Base-by-base conservation (phyloP, 306 rosid species). In the Cucumis cinereus region DNA sequence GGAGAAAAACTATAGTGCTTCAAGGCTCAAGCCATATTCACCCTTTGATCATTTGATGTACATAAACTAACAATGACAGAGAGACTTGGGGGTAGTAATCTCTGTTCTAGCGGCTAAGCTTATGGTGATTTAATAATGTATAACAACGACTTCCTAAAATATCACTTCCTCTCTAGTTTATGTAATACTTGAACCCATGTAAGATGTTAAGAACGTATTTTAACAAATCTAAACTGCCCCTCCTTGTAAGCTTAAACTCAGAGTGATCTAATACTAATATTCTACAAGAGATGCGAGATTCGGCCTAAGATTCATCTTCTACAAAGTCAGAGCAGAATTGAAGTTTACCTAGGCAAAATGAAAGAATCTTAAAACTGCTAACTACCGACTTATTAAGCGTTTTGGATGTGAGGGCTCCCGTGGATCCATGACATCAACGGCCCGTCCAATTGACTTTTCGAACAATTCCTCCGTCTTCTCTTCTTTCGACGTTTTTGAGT, bases 381-480 rank as follows among this genome's bases (percentile, higher is more conserved):
- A 7, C 43, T 7, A 58, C 68, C 78, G 75, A 92, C 92, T 81
- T 89, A 82, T 53, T 88, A 8, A 91, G 87, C 96, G 87, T 93
- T 84, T 93, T 91, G 55, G 92, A 93, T 0, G 55, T 16, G 97
- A 90, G 64, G 91, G 91, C 77, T 86, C 97, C 79, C 84, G 84
- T 26, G 96, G 96, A 74, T 87, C 94, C 57, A 91, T 88, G 75
- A 93, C 82, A 72, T 93, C 98, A 81, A 91, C 92, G 22, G 83
- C 96, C 96, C 98, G 88, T 72, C 92, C 96, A 82, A 87, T 86
- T 60, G 94, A 87, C 77, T 84, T 58, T 75, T 87, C 90, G 86
- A 91, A 91, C 33, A 88, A 83, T 43, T 93, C 96, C 81, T 93
- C 97, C 86, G 97, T 93, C 85, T 86, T 90, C 77, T 93, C 96